These are phyloP conservation scores for Cyanodermella asteris DNA, from an alignment of 2,329 filamentous ascomycete species.

Conservation along the genomic window DNA sequence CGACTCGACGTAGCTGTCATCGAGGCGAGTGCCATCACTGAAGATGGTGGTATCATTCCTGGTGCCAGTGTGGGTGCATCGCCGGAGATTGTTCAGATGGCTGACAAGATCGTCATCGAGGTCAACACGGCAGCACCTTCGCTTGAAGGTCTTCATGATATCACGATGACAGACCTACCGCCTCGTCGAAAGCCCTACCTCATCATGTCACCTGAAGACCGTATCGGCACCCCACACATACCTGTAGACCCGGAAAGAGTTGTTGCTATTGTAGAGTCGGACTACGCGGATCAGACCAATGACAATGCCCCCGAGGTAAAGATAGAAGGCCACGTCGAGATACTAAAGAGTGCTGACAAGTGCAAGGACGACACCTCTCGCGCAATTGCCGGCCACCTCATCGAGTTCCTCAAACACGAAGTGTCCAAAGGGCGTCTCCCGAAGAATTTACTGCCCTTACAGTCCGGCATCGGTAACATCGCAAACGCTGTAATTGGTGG, in stretches of 20 bases:
- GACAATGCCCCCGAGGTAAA: constrained; percentile 55
- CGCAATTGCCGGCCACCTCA: constrained; percentile 56
- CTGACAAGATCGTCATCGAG: constrained; percentile 83
- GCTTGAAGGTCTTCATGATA: constrained; percentile 77
- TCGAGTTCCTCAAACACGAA: constrained; percentile 73
- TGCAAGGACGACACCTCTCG: constrained; percentile 51
- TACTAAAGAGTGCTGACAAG: too few relatives aligned
- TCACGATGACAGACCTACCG: constrained; percentile 70
- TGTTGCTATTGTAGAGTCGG: constrained; percentile 62
- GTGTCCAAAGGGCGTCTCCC: constrained; percentile 59
- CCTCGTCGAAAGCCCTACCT: constrained; percentile 66
- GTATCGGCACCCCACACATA: constrained; percentile 64
- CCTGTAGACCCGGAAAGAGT: constrained; percentile 70
- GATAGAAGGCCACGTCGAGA: too few relatives aligned
- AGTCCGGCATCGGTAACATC: constrained; percentile 82
- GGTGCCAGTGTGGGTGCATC: constrained; percentile 70
- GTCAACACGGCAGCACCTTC: constrained; percentile 72
- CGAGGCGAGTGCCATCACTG: constrained; percentile 68
- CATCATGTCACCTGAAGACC: constrained; percentile 66
- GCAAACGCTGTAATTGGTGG: constrained; percentile 81
- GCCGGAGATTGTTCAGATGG: constrained; percentile 73
- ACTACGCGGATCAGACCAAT: constrained; percentile 57
- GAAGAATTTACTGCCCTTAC: constrained; percentile 53
- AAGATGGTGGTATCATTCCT: constrained; percentile 72
- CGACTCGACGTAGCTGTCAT: constrained; percentile 66